Evolutionary conservation across 2,329 filamentous ascomycete genomes (phyloP), one percentile per base, ranked within the genome.

Genomic region (Leptodontidium sp.): DNA sequence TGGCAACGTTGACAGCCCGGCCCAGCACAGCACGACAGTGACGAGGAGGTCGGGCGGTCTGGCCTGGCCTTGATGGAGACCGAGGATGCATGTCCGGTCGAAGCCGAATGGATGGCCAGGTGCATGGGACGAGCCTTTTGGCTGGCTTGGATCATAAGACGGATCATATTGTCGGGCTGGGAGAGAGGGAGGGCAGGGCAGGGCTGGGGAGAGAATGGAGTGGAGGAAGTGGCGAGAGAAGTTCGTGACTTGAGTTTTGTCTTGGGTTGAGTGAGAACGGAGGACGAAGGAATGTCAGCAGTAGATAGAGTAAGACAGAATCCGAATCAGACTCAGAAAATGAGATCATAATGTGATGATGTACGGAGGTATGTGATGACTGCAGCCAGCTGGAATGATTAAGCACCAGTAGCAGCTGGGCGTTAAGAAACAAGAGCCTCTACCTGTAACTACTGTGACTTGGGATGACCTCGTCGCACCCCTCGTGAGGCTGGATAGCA

Each of bases 111-210:
- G 26, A n/a, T 53, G 24, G 24, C 29, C 50, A 53, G 50, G 15
- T 12, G 40, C 15, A 53, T 53, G 50, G 24, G 50, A 29, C 50
- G 50, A 53, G 50, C 29, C 50, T 9, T 53, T 15, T 53, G 50
- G 50, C 50, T 29, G 50, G 50, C 26, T 53, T 53, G 50, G 50
- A 53, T 32, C 50, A 53, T 53, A 53, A 53, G 50, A 53, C 50
- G 26, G 50, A 53, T 53, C 50, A 53, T 53, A 53, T 53, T 9
- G 12, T 32, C 26, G 26, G 50, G 26, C 26, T 32, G 26, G 26
- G 38, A 40, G 50, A 53, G 50, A 53, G 29, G 29, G 3, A 3
- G 6, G 29, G 29, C 29, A 32, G 29, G 50, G 29, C 29, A 32
- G 29, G 50, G 50, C 26, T 53, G 50, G 50, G 50, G 26, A 53